Conservation (phyloP, 1,139 yeast species). For the Geotrichum aggregatum region DNA sequence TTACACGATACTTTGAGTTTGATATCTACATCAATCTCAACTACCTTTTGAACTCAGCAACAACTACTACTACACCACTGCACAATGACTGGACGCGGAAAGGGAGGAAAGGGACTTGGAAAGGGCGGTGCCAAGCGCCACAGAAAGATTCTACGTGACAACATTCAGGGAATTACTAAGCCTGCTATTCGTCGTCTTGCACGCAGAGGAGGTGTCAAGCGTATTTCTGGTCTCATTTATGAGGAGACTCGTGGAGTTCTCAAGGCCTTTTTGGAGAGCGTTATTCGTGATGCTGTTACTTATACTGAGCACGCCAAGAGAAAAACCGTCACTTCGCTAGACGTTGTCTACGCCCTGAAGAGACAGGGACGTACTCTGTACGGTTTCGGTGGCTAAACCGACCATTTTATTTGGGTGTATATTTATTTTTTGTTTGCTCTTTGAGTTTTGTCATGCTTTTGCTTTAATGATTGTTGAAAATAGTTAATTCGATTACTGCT, state of each 20-base stretch:
- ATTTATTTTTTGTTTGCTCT: neutral
- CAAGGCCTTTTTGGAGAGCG: slow-evolving; percentile 93
- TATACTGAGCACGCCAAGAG: slow-evolving; percentile 99
- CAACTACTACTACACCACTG: slow-evolving; percentile 27
- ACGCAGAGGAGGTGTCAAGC: slow-evolving; percentile 99
- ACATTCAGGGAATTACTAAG: slow-evolving; percentile 99
- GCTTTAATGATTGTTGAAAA: neutral
- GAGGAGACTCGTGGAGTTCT: slow-evolving; percentile 98
- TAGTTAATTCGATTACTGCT: neutral
- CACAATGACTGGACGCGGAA: slow-evolving; percentile 97
- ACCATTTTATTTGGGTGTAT: neutral
- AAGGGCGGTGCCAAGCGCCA: slow-evolving; percentile 99
- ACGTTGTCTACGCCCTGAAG: slow-evolving; percentile 98
- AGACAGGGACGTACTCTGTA: slow-evolving; percentile 99
- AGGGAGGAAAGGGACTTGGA: slow-evolving; percentile 99
- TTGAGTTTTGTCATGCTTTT: neutral
- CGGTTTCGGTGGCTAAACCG: slow-evolving; percentile 95
- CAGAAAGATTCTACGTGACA: slow-evolving; percentile 98
- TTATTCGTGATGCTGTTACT: slow-evolving; percentile 97
- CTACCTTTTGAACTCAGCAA: neutral
- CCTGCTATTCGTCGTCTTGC: slow-evolving; percentile 99
- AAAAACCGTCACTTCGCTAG: slow-evolving; percentile 98
- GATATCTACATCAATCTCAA: neutral
- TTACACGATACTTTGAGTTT: neutral
- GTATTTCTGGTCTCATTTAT: slow-evolving; percentile 97